These are phyloP conservation scores for Diplodia corticola DNA, from an alignment of 2,329 filamentous ascomycete species.

Conservation along the genomic window DNA sequence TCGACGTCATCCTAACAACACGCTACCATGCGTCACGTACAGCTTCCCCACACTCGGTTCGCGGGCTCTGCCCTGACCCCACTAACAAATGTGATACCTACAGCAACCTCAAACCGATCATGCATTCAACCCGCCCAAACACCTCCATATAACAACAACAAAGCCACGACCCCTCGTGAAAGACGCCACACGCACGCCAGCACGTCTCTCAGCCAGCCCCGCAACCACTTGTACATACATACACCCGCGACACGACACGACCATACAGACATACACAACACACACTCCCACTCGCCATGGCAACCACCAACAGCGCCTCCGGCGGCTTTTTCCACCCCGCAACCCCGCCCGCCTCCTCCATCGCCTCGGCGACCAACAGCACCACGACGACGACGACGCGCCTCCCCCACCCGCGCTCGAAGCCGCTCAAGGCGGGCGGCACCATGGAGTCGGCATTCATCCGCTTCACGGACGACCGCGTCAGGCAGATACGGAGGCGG, in stretches of 20 bases:
- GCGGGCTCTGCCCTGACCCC: not conserved
- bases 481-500: conserved; percentile 53
- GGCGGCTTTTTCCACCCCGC: conserved; percentile 21
- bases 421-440: conserved; percentile 57
- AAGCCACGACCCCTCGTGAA: no score
- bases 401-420: conserved; percentile 55
- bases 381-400: no score
- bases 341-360: conserved; percentile 50
- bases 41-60: not conserved
- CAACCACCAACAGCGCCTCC: not conserved
- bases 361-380: conserved; percentile 44
- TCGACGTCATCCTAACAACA: not conserved
- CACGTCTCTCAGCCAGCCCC: no score
- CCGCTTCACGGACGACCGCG: conserved; percentile 55
- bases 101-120: not conserved
- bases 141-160: not conserved
- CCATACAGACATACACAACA: not conserved
- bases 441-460: conserved; percentile 60
- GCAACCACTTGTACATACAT: no score
- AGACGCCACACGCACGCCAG: no score
- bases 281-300: not conserved
- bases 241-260: not conserved
- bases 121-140: not conserved
- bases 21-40: not conserved
- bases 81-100: not conserved